Conservation (phyloP, 805 yeast genomes). For the Scheffersomyces amazonensis region DNA sequence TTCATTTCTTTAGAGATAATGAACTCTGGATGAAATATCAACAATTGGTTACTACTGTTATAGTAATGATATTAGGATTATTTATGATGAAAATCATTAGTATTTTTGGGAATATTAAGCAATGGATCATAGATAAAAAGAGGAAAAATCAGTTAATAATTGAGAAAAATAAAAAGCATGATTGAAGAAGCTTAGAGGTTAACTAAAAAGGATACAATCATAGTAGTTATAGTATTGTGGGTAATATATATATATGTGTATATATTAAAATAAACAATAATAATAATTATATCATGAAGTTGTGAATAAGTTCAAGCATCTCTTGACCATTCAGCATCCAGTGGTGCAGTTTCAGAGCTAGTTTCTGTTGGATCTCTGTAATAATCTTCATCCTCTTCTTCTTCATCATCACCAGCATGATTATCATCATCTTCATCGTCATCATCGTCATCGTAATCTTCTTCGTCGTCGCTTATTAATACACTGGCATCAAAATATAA, state of each 20-base stretch:
- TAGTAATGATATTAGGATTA: slow-evolving; percentile 18
- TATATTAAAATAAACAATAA: neutral
- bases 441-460: slow-evolving; percentile 1
- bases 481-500: slow-evolving; percentile 77
- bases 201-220: too few species aligned
- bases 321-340: neutral
- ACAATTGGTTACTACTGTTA: slow-evolving; percentile 38
- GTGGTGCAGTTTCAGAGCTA: neutral
- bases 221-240: neutral
- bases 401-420: slow-evolving; percentile 1
- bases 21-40: slow-evolving; percentile 53
- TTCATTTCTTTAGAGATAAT: slow-evolving; percentile 40
- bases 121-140: slow-evolving; percentile 1
- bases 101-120: slow-evolving; percentile 3
- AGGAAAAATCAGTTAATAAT: neutral
- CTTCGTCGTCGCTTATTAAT: slow-evolving; percentile 22
- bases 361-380: neutral
- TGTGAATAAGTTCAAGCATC: too few species aligned
- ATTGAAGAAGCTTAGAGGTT: too few species aligned
- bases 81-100: slow-evolving; percentile 5
- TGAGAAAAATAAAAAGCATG: neutral
- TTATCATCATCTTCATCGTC: slow-evolving; percentile 4
- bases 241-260: neutral
- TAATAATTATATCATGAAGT: too few species aligned
- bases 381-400: slow-evolving; percentile 1